Conservation (phyloP, 257 asterid species). For the Nicotiana paniculata region DNA sequence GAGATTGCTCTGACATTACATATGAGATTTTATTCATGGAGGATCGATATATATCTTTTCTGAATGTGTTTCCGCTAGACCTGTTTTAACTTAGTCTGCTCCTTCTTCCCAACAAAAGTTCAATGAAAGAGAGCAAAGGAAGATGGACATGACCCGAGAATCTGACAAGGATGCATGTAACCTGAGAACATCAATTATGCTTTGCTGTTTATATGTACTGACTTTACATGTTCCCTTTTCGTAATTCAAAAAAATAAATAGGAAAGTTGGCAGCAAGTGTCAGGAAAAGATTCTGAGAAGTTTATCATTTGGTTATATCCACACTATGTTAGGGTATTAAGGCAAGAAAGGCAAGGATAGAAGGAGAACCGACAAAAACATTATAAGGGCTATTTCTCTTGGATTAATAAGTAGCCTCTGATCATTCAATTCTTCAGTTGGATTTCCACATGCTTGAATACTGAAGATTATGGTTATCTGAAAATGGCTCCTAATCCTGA, state of each 20-base stretch:
- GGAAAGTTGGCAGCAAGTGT: neutral
- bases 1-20: neutral
- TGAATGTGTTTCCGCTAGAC: neutral
- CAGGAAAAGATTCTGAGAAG: neutral
- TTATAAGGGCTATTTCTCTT: neutral
- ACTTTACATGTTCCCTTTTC: neutral
- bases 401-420: neutral
- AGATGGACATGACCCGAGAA: neutral
- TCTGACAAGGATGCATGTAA: neutral
- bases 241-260: neutral
- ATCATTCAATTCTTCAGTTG: neutral
- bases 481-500: neutral
- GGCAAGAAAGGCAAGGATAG: neutral
- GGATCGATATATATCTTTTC: neutral
- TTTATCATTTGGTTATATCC: neutral
- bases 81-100: neutral
- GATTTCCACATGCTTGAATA: neutral
- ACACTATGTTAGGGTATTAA: neutral
- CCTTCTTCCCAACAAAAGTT: slow-evolving; percentile 1
- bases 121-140: neutral
- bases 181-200: neutral
- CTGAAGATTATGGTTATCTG: neutral
- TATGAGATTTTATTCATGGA: neutral
- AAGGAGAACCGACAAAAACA: neutral
- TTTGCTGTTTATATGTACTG: neutral